Evolutionary conservation across 768 basidiomycete genomes (phyloP), one percentile per base, ranked within the genome.

Genomic region (Mycena polygramma): DNA sequence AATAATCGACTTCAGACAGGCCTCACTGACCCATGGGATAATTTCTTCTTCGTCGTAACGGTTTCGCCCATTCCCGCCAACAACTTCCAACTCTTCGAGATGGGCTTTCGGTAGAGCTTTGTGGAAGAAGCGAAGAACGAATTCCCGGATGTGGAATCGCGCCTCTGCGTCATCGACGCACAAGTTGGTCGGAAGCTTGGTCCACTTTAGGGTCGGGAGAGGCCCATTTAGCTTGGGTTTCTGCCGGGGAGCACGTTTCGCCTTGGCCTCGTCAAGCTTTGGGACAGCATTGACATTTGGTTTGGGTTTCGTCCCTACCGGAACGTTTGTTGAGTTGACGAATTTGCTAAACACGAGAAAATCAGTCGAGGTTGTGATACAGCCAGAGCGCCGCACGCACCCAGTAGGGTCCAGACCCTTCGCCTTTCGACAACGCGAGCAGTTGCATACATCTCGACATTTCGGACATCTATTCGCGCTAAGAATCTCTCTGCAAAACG

Each of bases 81-180:
- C 82, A 60, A 85, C 83, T 36, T 93, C 92, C 10, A 95, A 79
- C 68, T 94, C 91, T 54, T 91, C 88, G 7, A 91, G 77, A 63
- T 90, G 86, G 4, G 79, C 69, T 70, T 85, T 83, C 57, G 88
- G 77, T 49, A 81, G 75, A 14, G 83, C 83, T 35, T 89, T 87
- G 73, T 91, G 78, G 19, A 88, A 64, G 36, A 83, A 81, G 1
- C 94, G 86, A 55, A 92, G 76, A 14, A 88, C 76, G 76, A 94
- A 95, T 79, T 95, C 94, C 66, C 94, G 89, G 51, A 94, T 90
- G 73, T 88, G 82, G 55, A 94, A 86, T 13, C 93, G 89, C 35
- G 86, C 83, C 70, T 92, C 85, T 1, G 86, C 88, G 48, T 88
- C 86, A 0, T 81, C 75, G 46, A 82, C 80, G 7, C 83, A 79